Conservation (phyloP, 306 rosid species). For the Senna tora region DNA sequence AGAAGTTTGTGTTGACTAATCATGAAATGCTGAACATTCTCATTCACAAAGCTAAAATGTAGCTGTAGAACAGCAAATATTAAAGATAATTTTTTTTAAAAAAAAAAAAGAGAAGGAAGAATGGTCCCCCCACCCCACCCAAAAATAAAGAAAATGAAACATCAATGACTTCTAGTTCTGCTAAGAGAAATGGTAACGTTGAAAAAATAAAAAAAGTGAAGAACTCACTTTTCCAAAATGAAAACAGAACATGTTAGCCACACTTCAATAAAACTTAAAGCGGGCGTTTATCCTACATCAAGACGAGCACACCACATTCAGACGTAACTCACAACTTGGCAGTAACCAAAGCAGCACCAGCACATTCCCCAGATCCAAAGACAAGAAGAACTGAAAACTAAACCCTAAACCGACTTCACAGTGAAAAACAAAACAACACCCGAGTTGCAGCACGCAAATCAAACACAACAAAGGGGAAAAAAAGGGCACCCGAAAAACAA, state of each 20-base stretch:
- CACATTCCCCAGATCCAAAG: constrained; percentile 24
- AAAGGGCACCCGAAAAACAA: neutral
- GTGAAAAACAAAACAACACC: constrained; percentile 12
- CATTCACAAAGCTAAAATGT: neutral
- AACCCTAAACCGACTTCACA: constrained; percentile 45
- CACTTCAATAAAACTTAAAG: neutral
- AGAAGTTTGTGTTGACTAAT: neutral
- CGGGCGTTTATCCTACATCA: neutral
- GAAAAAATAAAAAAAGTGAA: neutral
- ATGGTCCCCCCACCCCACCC: too few species aligned
- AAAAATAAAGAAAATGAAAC: neutral
- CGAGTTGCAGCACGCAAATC: neutral
- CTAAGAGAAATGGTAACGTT: neutral
- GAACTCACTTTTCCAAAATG: neutral
- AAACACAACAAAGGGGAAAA: neutral
- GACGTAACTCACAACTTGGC: neutral
- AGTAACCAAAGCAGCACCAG: constrained; percentile 4
- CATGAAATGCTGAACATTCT: neutral
- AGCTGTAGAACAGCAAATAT: neutral
- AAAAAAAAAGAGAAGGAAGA: neutral
- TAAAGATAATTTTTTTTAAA: too few species aligned
- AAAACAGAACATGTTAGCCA: neutral
- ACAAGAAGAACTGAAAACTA: constrained; percentile 30
- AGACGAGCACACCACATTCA: neutral
- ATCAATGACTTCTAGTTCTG: neutral